These are phyloP conservation scores for Hypoxylon sp. DNA, from an alignment of 2,329 filamentous ascomycete genomes.

Conservation along the genomic window DNA sequence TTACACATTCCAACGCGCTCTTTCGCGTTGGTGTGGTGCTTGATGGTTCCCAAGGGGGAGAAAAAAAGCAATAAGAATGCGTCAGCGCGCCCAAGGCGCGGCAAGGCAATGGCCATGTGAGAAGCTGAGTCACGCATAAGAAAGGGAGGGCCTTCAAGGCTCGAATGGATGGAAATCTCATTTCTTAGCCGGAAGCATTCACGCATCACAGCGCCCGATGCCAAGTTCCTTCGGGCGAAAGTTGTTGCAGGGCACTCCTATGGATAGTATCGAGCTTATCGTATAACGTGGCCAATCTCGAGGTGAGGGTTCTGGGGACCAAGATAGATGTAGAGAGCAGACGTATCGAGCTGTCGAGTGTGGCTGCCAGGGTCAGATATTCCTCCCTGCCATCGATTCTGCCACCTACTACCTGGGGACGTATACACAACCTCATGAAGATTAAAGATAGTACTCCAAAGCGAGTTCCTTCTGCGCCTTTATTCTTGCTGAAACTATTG, in stretches of 20 bases:
- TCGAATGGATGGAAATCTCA: neutral
- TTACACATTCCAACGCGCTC: conserved; percentile 26
- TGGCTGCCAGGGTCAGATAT: conserved; percentile 1
- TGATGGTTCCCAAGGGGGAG: neutral
- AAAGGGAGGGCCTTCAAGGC: neutral
- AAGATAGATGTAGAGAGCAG: neutral
- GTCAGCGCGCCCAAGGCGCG: neutral
- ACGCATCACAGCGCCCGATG: neutral
- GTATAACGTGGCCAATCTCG: conserved; percentile 16
- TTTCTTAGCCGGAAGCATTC: conserved; percentile 2
- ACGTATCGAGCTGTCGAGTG: conserved; percentile 8
- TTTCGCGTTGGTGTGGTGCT: neutral
- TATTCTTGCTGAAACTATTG: neutral
- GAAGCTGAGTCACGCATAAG: neutral
- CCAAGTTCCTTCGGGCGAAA: neutral
- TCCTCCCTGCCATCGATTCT: neutral
- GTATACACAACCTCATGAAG: conserved; percentile 31
- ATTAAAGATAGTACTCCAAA: conserved; percentile 29
- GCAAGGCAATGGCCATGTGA: neutral
- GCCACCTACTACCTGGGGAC: neutral
- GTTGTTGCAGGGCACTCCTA: neutral
- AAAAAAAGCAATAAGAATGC: conserved; percentile 1
- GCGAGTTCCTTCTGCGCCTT: neutral
- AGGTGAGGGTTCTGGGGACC: neutral
- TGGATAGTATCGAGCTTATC: neutral